Base-by-base conservation (phyloP, 345 rosid species). In the Citrus unshiu region DNA sequence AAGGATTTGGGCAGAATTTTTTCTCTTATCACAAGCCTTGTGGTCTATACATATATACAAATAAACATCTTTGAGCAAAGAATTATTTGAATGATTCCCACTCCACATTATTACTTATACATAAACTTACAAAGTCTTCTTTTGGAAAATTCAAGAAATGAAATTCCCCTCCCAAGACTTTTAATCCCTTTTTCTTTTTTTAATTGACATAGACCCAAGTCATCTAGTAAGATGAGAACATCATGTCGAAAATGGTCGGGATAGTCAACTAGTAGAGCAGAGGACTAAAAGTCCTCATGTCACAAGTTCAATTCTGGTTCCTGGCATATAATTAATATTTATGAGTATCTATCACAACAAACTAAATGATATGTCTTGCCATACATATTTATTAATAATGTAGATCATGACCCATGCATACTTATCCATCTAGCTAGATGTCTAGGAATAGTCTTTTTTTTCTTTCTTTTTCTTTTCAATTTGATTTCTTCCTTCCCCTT, bases 211-310 rank as follows among this genome's bases (percentile, higher is more conserved):
- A 27, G 27, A 27, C 27, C 1, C 27, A 27, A 27, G 27, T 27
- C 27, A 27, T 27, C 27, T 27, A 27, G 27, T 27, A 27, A 27
- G 27, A 73, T 21, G 32, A 73, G 39, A 65, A 74, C 3, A 37
- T 0, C 9, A 13, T 32, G 25, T 60, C 2, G 22, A 32, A 13
- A 74, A 74, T 24, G 39, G 58, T 61, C 4, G 54, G 32, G 76
- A 61, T 74, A 74, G 54, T 74, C 58, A 40, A 35, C 27, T 58
- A 35, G 57, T 61, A 74, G 57, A 60, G 57, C 6, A 74, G 59
- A 61, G 58, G 58, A 74, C 22, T 74, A 58, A 74, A 61, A 74
- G 60, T 74, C 68, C 58, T 74, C 37, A 24, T 39, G 27, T 60
- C 58, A 74, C 58, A 24, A 39, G 27, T 39, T 74, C 39, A 61